These are phyloP conservation scores for Phialophora chinensis DNA, from an alignment of 2,329 filamentous ascomycete genomes.

Conservation along the genomic window DNA sequence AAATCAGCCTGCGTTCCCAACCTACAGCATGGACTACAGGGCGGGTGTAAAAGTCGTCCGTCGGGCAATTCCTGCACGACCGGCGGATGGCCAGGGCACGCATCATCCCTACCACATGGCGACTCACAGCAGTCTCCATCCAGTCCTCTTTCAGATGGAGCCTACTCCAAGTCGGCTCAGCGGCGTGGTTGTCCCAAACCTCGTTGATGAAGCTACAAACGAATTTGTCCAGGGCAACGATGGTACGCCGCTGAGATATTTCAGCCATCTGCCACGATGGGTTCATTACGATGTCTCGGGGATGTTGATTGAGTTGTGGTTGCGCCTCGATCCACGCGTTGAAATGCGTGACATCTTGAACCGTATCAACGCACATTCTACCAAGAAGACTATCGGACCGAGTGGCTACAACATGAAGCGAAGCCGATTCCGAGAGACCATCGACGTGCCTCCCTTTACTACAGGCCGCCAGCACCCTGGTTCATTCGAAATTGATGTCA, in stretches of 20 bases:
- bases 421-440: slow-evolving; percentile 21
- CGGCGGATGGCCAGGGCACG: slow-evolving; percentile 18
- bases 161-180: slow-evolving; percentile 16
- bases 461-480: slow-evolving; percentile 14
- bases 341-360: slow-evolving; percentile 32
- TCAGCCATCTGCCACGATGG: slow-evolving; percentile 35
- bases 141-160: slow-evolving; percentile 32
- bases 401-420: slow-evolving; percentile 31
- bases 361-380: slow-evolving; percentile 21
- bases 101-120: slow-evolving; percentile 27
- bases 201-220: slow-evolving; percentile 21
- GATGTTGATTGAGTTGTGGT: slow-evolving; percentile 33
- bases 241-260: slow-evolving; percentile 29
- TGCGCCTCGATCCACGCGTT: slow-evolving; percentile 30
- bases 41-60: not conserved
- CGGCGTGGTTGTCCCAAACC: slow-evolving; percentile 15
- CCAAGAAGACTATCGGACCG: slow-evolving; percentile 1
- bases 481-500: slow-evolving; percentile 24
- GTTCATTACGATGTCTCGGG: slow-evolving; percentile 29
- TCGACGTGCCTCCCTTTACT: slow-evolving; percentile 14
- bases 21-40: slow-evolving; percentile 27
- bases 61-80: slow-evolving; percentile 14
- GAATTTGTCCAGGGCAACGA: slow-evolving; percentile 9
- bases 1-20: slow-evolving; percentile 24
- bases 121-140: slow-evolving; percentile 25